These are phyloP conservation scores for Musa acuminata DNA, from an alignment of 176 grass and related monocot genomes.

Conservation along the genomic window DNA sequence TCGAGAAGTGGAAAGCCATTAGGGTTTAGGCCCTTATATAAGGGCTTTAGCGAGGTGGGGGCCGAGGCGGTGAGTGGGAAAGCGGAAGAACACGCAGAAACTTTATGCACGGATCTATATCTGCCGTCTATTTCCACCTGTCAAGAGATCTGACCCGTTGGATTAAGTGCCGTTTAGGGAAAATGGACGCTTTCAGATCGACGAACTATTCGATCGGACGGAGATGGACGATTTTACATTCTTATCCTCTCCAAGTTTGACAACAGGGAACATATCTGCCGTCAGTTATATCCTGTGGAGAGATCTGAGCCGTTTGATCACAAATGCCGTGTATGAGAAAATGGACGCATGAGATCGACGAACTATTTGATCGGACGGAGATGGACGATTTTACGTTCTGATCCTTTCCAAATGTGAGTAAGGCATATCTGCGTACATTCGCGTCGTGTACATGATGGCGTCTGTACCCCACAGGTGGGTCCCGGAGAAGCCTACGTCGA, in stretches of 20 bases:
- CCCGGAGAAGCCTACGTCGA: too few species aligned
- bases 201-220: not conserved
- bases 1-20: not conserved
- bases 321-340: not conserved
- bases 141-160: not conserved
- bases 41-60: not conserved
- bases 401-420: conserved; percentile 3
- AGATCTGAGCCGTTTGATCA: not conserved
- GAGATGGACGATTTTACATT: conserved; percentile 12
- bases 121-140: not conserved
- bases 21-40: not conserved
- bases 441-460: too few species aligned
- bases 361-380: not conserved
- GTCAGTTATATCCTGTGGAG: not conserved
- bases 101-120: not conserved
- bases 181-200: too few species aligned
- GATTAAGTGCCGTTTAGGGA: not conserved
- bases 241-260: conserved; percentile 11
- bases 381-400: conserved; percentile 3
- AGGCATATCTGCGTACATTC: not conserved
- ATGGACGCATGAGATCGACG: not conserved
- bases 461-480: too few species aligned
- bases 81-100: too few species aligned
- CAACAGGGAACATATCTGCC: not conserved
- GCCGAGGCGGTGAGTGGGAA: not conserved